A percentile compares a stretch with the other conserved stretches of the same genome.
Conservation (phyloP, 2,329 filamentous ascomycete species). For the Didymella glomerata region DNA sequence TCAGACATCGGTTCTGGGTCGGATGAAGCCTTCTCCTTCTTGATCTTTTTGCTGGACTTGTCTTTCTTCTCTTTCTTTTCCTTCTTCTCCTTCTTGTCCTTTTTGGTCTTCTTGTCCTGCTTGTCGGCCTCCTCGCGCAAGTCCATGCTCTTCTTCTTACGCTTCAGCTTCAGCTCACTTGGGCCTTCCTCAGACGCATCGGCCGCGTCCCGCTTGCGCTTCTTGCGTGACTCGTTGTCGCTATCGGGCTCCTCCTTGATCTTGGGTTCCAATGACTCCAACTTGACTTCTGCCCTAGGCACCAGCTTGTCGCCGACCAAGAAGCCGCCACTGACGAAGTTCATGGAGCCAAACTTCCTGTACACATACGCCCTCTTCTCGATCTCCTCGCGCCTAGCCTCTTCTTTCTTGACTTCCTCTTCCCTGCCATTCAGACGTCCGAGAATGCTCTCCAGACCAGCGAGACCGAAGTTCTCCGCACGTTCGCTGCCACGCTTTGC, state of each 20-base stretch:
- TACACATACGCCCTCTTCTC: constrained; percentile 78
- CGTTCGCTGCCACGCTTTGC: constrained; percentile 76
- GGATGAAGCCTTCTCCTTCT: constrained; percentile 41
- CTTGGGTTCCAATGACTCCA: constrained; percentile 58
- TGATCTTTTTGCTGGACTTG: constrained; percentile 31
- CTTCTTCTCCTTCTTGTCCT: constrained; percentile 47
- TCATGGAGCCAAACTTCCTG: constrained; percentile 79
- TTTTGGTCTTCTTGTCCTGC: constrained; percentile 30
- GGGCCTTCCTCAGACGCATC: constrained; percentile 46
- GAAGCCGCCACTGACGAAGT: constrained; percentile 87
- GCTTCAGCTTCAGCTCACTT: constrained; percentile 45
- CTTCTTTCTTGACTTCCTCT: constrained; percentile 73
- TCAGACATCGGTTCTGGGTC: constrained; percentile 32
- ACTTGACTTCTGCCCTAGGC: constrained; percentile 29
- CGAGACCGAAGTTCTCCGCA: constrained; percentile 80
- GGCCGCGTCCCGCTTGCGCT: constrained; percentile 42
- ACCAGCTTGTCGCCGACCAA: constrained; percentile 62
- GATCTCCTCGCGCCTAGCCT: constrained; percentile 71
- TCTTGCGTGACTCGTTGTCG: constrained; percentile 41
- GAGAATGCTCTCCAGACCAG: constrained; percentile 84
- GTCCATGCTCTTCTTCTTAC: constrained; percentile 50
- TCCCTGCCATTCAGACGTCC: constrained; percentile 91
- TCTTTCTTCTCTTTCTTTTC: constrained; percentile 44
- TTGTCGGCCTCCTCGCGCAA: constrained; percentile 42
- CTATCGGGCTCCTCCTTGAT: constrained; percentile 54